Conservation (phyloP, 2,329 filamentous ascomycete genomes). For the Xylaria polymorpha region DNA sequence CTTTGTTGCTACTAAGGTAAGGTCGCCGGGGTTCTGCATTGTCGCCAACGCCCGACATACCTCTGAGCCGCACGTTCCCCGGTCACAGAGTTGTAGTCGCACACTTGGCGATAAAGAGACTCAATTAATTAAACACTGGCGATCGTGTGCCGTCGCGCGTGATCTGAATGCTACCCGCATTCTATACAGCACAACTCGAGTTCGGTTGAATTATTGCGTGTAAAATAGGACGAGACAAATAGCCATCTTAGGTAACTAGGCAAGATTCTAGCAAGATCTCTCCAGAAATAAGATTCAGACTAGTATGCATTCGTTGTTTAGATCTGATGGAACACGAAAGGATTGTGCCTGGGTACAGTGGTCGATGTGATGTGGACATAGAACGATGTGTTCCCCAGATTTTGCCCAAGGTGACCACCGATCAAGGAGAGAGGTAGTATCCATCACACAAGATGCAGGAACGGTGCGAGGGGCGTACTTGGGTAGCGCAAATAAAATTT, state of each 20-base stretch:
- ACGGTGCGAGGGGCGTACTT: background rate
- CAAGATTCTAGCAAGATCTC: background rate
- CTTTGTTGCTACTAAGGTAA: background rate
- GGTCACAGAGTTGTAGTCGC: background rate
- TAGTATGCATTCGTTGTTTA: background rate
- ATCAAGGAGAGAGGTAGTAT: background rate
- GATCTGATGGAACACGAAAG: background rate
- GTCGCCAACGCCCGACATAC: background rate
- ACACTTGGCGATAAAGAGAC: background rate
- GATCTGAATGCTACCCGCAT: background rate
- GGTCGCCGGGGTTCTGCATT: background rate
- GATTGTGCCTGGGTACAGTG: background rate
- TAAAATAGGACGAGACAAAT: background rate
- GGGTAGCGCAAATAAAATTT: background rate
- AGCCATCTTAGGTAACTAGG: background rate
- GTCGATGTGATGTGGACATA: background rate
- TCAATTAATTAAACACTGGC: constrained; percentile 14
- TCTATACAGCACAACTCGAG: background rate
- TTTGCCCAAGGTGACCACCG: background rate
- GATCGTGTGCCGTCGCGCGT: background rate
- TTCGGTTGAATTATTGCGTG: background rate
- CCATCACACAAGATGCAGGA: constrained; percentile 8
- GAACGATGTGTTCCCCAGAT: background rate
- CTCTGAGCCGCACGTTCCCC: background rate
- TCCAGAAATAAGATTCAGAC: no score